phyloP scores from a whole-genome alignment of 2,329 filamentous ascomycete species.

The Colletotrichum sp. region DNA sequence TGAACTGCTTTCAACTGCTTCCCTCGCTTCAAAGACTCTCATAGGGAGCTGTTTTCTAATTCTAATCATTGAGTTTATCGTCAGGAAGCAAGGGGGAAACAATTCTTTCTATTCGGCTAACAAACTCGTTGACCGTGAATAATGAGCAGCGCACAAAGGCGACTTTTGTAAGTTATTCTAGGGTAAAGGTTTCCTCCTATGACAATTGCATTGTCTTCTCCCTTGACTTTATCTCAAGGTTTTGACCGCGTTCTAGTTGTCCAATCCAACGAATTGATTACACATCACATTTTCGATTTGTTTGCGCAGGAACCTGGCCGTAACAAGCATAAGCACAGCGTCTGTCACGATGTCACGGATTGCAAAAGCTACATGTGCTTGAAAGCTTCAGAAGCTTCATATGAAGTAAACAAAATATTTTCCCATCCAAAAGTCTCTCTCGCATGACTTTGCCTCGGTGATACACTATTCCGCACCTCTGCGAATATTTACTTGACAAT shows the following conservation, averaged over 20 bases:
- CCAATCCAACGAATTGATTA: background rate
- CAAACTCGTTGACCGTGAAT: background rate
- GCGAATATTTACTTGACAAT: too few species aligned
- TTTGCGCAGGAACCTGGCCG: background rate
- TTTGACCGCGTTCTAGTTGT: background rate
- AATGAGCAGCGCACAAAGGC: background rate
- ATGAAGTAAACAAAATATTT: too few species aligned
- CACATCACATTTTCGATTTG: background rate
- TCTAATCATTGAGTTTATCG: rapidly evolving
- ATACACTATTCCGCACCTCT: too few species aligned
- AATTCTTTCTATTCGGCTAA: background rate
- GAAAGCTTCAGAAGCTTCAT: too few species aligned
- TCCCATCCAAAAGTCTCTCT: too few species aligned
- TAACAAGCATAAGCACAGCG: background rate
- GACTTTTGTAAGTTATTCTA: background rate
- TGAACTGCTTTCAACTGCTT: background rate
- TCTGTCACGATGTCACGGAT: too few species aligned
- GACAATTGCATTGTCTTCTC: background rate
- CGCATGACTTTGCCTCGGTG: too few species aligned
- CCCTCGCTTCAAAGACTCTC: background rate
- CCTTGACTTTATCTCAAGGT: background rate
- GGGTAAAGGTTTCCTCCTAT: rapidly evolving
- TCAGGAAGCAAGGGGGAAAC: rapidly evolving
- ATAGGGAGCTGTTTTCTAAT: background rate
- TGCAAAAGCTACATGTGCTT: too few species aligned